A percentile compares a stretch with the other conserved stretches of the same genome.
These are phyloP conservation scores for Ustilago lituana DNA, from an alignment of 1,284 basidiomycete species.

Conservation along the genomic window DNA sequence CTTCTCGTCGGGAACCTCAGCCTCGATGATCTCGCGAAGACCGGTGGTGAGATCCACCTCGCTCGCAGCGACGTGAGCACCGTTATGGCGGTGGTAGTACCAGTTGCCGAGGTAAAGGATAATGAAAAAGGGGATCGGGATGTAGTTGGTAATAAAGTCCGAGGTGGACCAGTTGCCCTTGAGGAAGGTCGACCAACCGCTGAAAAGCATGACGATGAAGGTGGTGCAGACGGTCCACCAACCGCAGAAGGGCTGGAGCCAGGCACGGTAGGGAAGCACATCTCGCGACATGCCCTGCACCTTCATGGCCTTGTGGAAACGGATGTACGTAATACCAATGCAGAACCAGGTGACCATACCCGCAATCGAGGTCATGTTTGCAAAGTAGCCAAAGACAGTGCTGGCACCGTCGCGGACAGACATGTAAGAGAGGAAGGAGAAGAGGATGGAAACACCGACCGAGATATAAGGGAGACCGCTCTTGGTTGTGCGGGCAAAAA, in stretches of 20 bases:
- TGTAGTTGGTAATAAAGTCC: constrained; percentile 81
- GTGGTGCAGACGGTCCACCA: constrained; percentile 46
- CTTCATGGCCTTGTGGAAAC: constrained; percentile 77
- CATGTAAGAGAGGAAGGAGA: constrained; percentile 77
- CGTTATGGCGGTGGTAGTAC: constrained; percentile 69
- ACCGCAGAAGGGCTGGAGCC: constrained; percentile 64
- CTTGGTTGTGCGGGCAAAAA: constrained; percentile 77
- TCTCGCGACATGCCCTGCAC: constrained; percentile 74
- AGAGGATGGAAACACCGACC: constrained; percentile 75
- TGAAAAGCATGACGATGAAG: constrained; percentile 57
- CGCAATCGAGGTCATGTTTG: constrained; percentile 75
- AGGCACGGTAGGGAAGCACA: constrained; percentile 70
- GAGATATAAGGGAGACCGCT: constrained; percentile 80
- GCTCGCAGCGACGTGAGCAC: constrained; percentile 62
- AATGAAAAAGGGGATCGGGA: constrained; percentile 81
- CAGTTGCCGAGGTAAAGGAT: constrained; percentile 76
- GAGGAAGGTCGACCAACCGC: constrained; percentile 68
- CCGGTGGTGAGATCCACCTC: constrained; percentile 73
- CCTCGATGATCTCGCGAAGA: constrained; percentile 57
- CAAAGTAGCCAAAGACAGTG: constrained; percentile 73
- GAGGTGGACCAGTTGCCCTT: constrained; percentile 52
- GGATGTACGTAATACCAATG: constrained; percentile 79
- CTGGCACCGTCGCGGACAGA: constrained; percentile 64
- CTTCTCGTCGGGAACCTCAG: constrained; percentile 44
- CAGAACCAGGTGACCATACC: constrained; percentile 86